Evolutionary conservation across 192 early-diverging fungal species (phyloP).

Genomic region (Rhizophlyctis rosea): DNA sequence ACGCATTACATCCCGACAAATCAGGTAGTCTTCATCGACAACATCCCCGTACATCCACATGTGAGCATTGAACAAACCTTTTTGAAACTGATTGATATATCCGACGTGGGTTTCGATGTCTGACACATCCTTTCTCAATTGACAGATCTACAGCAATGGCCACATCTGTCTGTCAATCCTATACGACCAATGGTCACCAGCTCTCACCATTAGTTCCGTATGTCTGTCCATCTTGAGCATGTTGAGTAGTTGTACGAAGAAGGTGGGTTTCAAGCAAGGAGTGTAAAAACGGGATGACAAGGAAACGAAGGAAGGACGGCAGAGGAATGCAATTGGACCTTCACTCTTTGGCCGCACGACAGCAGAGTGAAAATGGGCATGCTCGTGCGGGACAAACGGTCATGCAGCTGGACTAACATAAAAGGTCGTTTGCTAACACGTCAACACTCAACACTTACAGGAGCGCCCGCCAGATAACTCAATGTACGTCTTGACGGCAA

Average conservation of each 20-base stretch:
- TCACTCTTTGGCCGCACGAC: no score
- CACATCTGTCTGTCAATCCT: constrained; percentile 96
- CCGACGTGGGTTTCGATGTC: neutral
- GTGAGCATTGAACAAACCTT: constrained; percentile 13
- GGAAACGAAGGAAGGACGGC: no score
- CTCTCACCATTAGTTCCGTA: constrained; percentile 82
- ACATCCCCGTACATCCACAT: constrained; percentile 46
- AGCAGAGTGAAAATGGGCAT: no score
- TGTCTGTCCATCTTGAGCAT: constrained; percentile 90
- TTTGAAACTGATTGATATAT: neutral
- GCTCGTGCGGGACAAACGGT: no score
- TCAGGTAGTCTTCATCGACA: constrained; percentile 37
- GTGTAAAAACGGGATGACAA: no score
- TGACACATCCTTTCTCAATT: constrained; percentile 6
- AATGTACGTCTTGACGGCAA: constrained; percentile 36
- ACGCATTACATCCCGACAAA: neutral
- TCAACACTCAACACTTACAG: no score
- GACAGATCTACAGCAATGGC: constrained; percentile 66
- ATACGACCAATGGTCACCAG: constrained; percentile 91
- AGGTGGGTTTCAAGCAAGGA: no score
- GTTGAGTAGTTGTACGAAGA: constrained; percentile 81
- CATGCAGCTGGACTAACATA: neutral
- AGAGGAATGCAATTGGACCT: no score
- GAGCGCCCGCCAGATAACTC: constrained; percentile 46
- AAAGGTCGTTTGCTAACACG: constrained; percentile 4